phyloP scores from a whole-genome alignment of 495 filamentous ascomycete species.

The Penicillium argentinense region DNA sequence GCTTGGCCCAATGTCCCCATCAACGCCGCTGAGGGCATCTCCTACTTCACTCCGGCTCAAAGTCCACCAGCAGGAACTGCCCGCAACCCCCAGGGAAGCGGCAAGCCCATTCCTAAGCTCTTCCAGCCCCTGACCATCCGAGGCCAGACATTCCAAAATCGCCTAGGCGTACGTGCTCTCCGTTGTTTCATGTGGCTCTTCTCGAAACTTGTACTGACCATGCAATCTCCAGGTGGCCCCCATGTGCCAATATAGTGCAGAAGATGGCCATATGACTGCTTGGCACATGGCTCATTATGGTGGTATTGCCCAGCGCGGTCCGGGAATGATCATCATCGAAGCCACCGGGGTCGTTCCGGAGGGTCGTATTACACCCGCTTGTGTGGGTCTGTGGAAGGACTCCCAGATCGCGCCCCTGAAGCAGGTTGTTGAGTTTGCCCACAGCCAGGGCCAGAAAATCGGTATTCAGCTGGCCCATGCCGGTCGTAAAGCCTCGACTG shows the following conservation, averaged over 20 bases:
- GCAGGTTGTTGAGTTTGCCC: slow-evolving; percentile 52
- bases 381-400: slow-evolving; percentile 45
- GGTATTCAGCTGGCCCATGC: slow-evolving; percentile 65
- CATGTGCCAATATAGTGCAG: slow-evolving; percentile 57
- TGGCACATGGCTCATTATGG: slow-evolving; percentile 55
- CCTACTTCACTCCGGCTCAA: slow-evolving; percentile 57
- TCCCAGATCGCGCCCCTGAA: slow-evolving; percentile 3
- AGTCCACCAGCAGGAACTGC: slow-evolving; percentile 59
- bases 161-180: slow-evolving; percentile 51
- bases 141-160: slow-evolving; percentile 51
- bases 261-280: slow-evolving; percentile 49
- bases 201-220: too few relatives aligned
- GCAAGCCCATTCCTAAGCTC: slow-evolving; percentile 57
- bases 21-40: background rate
- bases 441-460: slow-evolving; percentile 56
- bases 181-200: too few relatives aligned
- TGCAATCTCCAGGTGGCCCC: too few relatives aligned
- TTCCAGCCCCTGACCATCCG: slow-evolving; percentile 59
- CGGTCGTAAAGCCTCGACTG: slow-evolving; percentile 57
- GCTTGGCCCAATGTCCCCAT: background rate
- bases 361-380: slow-evolving; percentile 65
- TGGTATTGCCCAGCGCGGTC: slow-evolving; percentile 54
- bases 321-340: slow-evolving; percentile 60
- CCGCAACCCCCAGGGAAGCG: slow-evolving; percentile 48
- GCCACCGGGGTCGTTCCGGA: slow-evolving; percentile 60